These are phyloP conservation scores for Tagetes patula DNA, from an alignment of 129 eudicot genomes.

Conservation along the genomic window DNA sequence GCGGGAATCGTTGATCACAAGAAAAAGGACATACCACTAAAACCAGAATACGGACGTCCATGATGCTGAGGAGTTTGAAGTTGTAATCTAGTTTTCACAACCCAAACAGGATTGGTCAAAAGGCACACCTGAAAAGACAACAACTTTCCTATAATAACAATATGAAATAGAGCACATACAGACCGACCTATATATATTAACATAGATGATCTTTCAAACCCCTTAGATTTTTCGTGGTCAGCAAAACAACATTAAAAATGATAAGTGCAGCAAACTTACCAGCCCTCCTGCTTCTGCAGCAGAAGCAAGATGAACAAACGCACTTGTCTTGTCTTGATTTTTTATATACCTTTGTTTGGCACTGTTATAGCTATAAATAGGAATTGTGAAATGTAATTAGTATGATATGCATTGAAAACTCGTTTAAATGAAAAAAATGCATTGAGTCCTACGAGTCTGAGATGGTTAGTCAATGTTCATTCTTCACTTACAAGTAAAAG, in stretches of 20 bases:
- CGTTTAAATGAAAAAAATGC: not conserved
- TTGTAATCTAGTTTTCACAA: slow-evolving; percentile 98
- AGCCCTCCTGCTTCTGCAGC: slow-evolving; percentile 99
- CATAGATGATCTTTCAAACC: not conserved
- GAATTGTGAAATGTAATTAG: slow-evolving; percentile 14
- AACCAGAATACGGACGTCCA: slow-evolving; percentile 70
- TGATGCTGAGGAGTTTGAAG: slow-evolving; percentile 94
- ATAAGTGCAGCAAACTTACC: slow-evolving; percentile 49
- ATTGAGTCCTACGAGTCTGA: not conserved
- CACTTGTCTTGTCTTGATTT: slow-evolving; percentile 55
- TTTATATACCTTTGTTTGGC: slow-evolving; percentile 87
- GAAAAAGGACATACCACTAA: slow-evolving; percentile 59
- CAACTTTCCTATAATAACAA: slow-evolving; percentile 8
- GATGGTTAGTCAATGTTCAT: slow-evolving; percentile 8
- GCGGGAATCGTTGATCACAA: slow-evolving; percentile 11
- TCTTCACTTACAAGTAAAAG: slow-evolving; percentile 78
- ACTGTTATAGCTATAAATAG: slow-evolving; percentile 67
- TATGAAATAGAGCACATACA: slow-evolving; percentile 2
- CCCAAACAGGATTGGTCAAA: slow-evolving; percentile 96
- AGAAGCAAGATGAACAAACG: slow-evolving; percentile 83
- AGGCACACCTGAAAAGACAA: slow-evolving; percentile 65
- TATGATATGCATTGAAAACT: not conserved
- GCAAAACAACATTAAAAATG: not conserved
- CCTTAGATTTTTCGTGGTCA: not conserved
- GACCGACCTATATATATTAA: not conserved